Evolutionary conservation across 2,329 filamentous ascomycete species (phyloP).

Genomic region (Colletotrichum phormii): DNA sequence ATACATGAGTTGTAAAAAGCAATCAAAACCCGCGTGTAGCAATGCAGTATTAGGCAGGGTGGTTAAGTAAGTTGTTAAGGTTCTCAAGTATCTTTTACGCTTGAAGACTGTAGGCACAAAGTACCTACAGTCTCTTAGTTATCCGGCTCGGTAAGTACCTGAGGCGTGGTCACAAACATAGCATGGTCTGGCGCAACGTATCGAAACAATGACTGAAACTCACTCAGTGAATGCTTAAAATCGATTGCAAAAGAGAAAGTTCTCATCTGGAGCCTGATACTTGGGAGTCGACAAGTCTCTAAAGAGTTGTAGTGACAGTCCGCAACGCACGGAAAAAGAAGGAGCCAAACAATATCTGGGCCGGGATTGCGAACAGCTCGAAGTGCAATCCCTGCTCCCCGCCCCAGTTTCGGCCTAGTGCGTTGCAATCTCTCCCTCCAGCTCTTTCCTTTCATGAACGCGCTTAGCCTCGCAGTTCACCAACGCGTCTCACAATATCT

Average conservation of each 20-base stretch:
- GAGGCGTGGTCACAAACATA: not conserved
- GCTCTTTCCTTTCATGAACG: conserved; percentile 32
- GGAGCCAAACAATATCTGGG: not conserved
- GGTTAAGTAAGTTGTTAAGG: too few species aligned
- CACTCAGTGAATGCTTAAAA: not conserved
- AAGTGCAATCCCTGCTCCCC: conserved; percentile 26
- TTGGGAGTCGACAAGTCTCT: not conserved
- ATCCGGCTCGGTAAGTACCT: not conserved
- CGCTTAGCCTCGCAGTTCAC: conserved; percentile 36
- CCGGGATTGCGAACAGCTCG: not conserved
- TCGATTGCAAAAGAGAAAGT: not conserved
- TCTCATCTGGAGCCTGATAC: not conserved
- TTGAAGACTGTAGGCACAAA: not conserved
- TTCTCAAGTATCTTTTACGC: not conserved
- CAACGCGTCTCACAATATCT: conserved; percentile 38
- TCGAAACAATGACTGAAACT: not conserved
- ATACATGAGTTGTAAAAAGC: not conserved
- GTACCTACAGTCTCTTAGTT: not conserved
- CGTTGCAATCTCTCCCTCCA: conserved; percentile 35
- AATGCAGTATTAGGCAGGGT: not conserved
- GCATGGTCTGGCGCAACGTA: not conserved
- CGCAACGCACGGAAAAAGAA: not conserved
- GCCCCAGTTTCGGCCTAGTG: conserved; percentile 27
- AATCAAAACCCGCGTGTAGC: not conserved
- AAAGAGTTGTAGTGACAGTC: not conserved